Conservation (phyloP, 139 green algal genomes). For the Mychonastes homosphaera region DNA sequence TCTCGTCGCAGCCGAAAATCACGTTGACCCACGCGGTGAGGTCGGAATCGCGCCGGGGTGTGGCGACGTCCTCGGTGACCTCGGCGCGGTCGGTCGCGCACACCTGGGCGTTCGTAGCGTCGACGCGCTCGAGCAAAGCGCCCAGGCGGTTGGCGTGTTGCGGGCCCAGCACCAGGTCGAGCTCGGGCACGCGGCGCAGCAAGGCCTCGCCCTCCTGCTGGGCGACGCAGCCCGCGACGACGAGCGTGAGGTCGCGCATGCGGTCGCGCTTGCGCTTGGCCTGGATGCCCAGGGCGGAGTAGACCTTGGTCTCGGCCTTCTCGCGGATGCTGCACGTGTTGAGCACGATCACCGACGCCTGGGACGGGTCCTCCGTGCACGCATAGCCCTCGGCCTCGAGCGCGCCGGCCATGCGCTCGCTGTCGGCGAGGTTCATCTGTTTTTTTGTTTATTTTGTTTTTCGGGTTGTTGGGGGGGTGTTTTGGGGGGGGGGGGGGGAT, state of each 20-base stretch:
- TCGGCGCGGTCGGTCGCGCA: too few species aligned
- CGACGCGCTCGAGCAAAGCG: constrained; percentile 73
- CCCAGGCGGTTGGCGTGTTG: constrained; percentile 86
- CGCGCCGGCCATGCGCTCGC: constrained; percentile 88
- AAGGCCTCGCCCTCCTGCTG: constrained; percentile 84
- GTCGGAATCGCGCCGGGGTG: constrained; percentile 61
- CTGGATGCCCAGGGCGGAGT: constrained; percentile 73
- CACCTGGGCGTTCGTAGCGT: too few species aligned
- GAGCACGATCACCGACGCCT: constrained; percentile 91
- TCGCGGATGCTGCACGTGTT: constrained; percentile 97
- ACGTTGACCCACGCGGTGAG: constrained; percentile 97
- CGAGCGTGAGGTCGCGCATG: constrained; percentile 68
- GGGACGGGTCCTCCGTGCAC: constrained; percentile 51
- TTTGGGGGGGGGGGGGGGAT: not conserved
- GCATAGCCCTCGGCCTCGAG: constrained; percentile 80
- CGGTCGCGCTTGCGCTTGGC: constrained; percentile 69
- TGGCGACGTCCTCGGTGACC: constrained; percentile 85
- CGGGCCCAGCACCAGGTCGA: constrained; percentile 96
- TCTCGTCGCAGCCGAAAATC: constrained; percentile 99
- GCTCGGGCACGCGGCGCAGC: constrained; percentile 85
- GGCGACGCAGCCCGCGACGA: constrained; percentile 84
- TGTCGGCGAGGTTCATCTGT: constrained; percentile 95
- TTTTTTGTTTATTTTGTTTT: constrained; percentile 6
- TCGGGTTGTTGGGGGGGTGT: not conserved
- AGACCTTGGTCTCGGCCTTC: constrained; percentile 95